Base-by-base conservation (phyloP, 805 yeast genomes). In the Nakazawaea anatomiae region DNA sequence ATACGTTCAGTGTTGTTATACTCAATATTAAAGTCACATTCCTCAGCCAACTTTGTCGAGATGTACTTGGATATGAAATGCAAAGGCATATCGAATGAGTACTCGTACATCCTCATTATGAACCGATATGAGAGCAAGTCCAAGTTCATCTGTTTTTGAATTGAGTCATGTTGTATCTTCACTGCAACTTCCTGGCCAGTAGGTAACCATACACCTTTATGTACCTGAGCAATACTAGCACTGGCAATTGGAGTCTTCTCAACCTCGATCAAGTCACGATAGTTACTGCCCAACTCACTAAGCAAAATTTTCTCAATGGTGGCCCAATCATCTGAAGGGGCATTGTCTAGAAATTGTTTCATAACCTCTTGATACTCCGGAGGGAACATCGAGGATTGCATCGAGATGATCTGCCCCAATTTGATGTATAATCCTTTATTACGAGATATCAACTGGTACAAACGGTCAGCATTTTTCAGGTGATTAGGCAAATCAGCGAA, bases 341-440 rank as follows among this genome's bases (percentile, higher is more conserved):
- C 94, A 46, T 74, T 71, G 60, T 87, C 94, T 58, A 84, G 87
- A 46, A 87, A 66, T 52, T 68, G 64, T 11, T 73, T 69, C 60
- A 87, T 82, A 58, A 77, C 67, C 40, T 70, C 74, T 56, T 82
- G 88, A 64, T 71, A 85, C 25, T 80, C 84, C 36, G 70, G 64
- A 2, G 95, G 95, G 55, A 87, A 78, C 58, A 84, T 71, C 30
- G 75, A 67, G 0, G 89, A 82, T 62, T 87, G 94, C 59, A 86
- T 80, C 2, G 94, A 92, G 44, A 87, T 74, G 47, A 87, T 83
- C 71, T 87, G 94, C 28, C 94, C 95, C 57, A 85, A 65, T 62
- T 87, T 87, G 62, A 87, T 82, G 60, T 85, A 87, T 18, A 87
- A 70, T 1, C 87, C 86, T 55, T 75, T 77, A 59, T 81, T 81